Evolutionary conservation across 495 filamentous ascomycete genomes (phyloP).

Genomic region (Hypomontagnella monticulosa): DNA sequence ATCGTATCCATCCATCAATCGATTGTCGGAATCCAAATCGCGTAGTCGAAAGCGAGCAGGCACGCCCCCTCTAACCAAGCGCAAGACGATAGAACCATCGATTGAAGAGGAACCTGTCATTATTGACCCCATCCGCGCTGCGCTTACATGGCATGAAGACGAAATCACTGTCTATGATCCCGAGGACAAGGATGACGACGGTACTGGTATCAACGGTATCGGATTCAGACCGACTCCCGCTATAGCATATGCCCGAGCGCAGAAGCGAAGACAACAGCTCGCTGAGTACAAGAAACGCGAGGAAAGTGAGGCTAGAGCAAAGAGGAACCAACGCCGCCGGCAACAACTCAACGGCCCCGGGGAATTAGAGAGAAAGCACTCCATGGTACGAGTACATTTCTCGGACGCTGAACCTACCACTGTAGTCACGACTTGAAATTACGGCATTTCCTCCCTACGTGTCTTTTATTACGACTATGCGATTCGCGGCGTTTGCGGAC

Average conservation of each 20-base stretch:
- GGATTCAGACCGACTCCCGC: conserved; percentile 90
- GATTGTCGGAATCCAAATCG: conserved; percentile 53
- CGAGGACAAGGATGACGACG: conserved; percentile 77
- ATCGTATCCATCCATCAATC: conserved; percentile 51
- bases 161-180: conserved; percentile 87
- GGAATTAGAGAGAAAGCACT: conserved; percentile 41
- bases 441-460: conserved; percentile 2
- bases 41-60: conserved; percentile 52
- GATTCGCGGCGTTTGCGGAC: conserved; percentile 35
- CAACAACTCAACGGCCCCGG: conserved; percentile 39
- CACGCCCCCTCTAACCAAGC: conserved; percentile 52
- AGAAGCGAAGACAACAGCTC: conserved; percentile 82
- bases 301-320: conserved; percentile 82
- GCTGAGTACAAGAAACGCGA: conserved; percentile 85
- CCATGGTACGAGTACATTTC: conserved; percentile 42
- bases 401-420: conserved; percentile 43
- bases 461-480: background rate
- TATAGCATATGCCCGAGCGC: conserved; percentile 77
- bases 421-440: conserved; percentile 37
- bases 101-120: conserved; percentile 46
- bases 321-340: conserved; percentile 71
- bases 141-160: conserved; percentile 82
- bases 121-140: conserved; percentile 60
- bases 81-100: conserved; percentile 27
- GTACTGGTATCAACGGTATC: conserved; percentile 86